Base-by-base conservation (phyloP, 129 eudicot genomes). In the Rutidosis leptorrhynchoides region DNA sequence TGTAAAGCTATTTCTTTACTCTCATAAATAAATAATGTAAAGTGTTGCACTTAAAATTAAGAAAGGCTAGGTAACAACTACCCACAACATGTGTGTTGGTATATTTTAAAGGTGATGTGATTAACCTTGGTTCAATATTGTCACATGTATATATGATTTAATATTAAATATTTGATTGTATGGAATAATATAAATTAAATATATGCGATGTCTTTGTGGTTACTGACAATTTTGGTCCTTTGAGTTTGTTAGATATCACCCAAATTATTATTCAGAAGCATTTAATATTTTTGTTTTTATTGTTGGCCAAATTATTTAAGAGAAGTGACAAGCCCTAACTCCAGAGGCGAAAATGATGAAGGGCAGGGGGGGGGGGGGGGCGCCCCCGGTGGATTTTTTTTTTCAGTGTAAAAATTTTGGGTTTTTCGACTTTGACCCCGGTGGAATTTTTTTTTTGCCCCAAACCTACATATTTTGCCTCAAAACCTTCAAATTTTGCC, bases 1-100 rank as follows among this genome's bases (percentile, higher is more conserved):
- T 74, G 79, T 74, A 67, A 74, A 68, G 74, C 49, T 68, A 43
- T 75, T 37, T 60, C 58, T 53, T 75, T 61, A 35, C 68, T 33
- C 22, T 22, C 60, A 27, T 75, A 75, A 49, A 52, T 67, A 24
- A 25, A 56, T 59, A 68, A 67, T 49, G 25, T 49, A 75, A 75
- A 59, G 62, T 66, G 60, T 56, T 65, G 23, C 54, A 29, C 72
- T 22, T 22, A 30, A 66, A 49, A 51, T 65, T 67, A 57, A 23
- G 27, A 66, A 62, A 74, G 67, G 37, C 40, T 21, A 35, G 74
- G 70, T 74, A 37, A 54, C 80, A 68, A 61, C 74, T 75, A 75
- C 68, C 74, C 69, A 59, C 69, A 70, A 64, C 80, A 75, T 75
- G 80, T 68, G 70, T 75, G 42, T 58, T 32, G 45, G 55, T 61